These are phyloP conservation scores for Pharus latifolius DNA, from an alignment of 176 grass and related monocot genomes.

Conservation along the genomic window DNA sequence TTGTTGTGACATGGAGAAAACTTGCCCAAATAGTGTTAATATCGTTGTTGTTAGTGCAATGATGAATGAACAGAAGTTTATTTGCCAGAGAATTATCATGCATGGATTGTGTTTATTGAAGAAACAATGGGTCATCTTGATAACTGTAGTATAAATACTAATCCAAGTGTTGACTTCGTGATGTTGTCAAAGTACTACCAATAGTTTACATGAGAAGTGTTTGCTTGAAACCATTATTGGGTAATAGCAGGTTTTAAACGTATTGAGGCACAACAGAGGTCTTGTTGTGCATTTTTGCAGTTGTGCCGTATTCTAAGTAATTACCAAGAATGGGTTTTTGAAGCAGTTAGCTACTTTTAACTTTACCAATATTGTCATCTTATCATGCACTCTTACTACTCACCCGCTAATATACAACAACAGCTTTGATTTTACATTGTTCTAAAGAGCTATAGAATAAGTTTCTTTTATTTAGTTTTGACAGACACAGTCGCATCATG, in stretches of 20 bases:
- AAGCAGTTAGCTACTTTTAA: neutral
- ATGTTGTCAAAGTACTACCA: neutral
- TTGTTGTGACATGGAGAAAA: neutral
- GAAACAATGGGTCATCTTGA: neutral
- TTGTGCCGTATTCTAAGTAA: neutral
- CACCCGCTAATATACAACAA: neutral
- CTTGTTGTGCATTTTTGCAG: neutral
- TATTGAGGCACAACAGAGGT: neutral
- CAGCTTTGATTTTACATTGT: neutral
- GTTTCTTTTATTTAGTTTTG: neutral
- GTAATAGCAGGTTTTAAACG: neutral
- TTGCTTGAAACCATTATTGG: neutral
- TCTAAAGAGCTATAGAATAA: neutral
- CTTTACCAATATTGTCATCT: neutral
- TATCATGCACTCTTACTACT: neutral
- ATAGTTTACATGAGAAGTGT: neutral
- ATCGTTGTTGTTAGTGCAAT: neutral
- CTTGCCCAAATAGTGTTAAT: neutral
- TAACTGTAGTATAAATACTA: neutral
- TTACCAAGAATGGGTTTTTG: neutral
- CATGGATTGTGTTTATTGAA: neutral
- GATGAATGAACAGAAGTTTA: neutral
- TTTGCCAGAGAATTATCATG: neutral
- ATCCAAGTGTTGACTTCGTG: neutral
- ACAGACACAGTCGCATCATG: neutral